Evolutionary conservation across 148 eudicot genomes (phyloP).

Genomic region (Cornus florida): DNA sequence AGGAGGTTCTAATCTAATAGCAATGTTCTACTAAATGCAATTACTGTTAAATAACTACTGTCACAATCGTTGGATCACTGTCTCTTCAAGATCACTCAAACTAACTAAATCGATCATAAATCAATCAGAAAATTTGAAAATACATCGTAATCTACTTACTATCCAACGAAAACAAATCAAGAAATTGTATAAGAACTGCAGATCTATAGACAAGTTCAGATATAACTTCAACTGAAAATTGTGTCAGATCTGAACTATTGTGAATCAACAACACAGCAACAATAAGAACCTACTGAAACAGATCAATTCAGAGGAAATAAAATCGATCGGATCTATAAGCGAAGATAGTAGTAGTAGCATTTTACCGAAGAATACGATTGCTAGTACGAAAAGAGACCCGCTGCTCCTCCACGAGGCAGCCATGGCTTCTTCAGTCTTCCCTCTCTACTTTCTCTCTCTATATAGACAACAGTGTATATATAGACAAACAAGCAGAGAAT

Average conservation of each 20-base stretch:
- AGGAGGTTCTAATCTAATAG: not conserved
- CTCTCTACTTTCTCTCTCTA: slow-evolving; percentile 2
- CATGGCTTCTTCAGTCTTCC: slow-evolving; percentile 17
- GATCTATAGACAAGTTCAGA: not conserved
- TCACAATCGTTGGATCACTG: not conserved
- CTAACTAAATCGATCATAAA: not conserved
- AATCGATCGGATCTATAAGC: slow-evolving; percentile 12
- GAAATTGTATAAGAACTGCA: not conserved
- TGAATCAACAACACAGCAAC: not conserved
- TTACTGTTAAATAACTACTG: not conserved
- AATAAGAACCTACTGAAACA: not conserved
- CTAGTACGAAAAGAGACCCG: slow-evolving; percentile 17
- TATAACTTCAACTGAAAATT: not conserved
- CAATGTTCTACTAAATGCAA: too few relatives aligned
- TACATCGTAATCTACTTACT: not conserved
- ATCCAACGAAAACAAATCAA: not conserved
- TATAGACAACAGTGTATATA: not conserved
- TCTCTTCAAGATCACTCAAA: not conserved
- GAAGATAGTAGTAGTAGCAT: not conserved
- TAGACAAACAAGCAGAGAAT: not conserved
- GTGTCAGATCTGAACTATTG: not conserved
- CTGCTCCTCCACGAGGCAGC: slow-evolving; percentile 22
- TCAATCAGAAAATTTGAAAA: not conserved
- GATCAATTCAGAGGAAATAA: not conserved
- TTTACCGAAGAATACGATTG: slow-evolving; percentile 28